Conservation (phyloP, 1,284 basidiomycete genomes). For the Rhodotorula sp. region DNA sequence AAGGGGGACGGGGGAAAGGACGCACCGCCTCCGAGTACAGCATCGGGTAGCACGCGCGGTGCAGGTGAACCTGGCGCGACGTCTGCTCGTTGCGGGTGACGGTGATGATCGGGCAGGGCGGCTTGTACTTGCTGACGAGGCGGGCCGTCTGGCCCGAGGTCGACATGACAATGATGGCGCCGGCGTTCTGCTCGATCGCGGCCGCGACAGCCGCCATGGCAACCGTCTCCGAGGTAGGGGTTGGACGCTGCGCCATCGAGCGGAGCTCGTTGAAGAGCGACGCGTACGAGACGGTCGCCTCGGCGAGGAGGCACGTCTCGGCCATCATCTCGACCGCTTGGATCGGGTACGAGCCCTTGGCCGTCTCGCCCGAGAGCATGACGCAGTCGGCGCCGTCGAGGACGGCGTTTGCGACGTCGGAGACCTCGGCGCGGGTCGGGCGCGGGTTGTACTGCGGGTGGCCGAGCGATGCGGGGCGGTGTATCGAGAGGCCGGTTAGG, state of each 20-base stretch:
- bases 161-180: slow-evolving; percentile 93
- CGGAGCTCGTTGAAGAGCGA: slow-evolving; percentile 88
- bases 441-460: slow-evolving; percentile 74
- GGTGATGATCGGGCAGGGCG: slow-evolving; percentile 89
- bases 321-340: slow-evolving; percentile 98
- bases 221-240: slow-evolving; percentile 88
- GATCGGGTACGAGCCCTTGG: slow-evolving; percentile 91
- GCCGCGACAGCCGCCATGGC: slow-evolving; percentile 92
- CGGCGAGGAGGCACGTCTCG: slow-evolving; percentile 92
- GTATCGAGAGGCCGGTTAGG: not conserved
- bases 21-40: slow-evolving; percentile 61
- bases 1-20: not conserved
- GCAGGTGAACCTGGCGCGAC: slow-evolving; percentile 92
- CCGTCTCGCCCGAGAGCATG: slow-evolving; percentile 97
- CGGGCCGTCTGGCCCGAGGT: slow-evolving; percentile 96
- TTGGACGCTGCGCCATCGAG: slow-evolving; percentile 75
- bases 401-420: slow-evolving; percentile 96
- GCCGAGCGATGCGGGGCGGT: not conserved
- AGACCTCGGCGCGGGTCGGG: slow-evolving; percentile 94
- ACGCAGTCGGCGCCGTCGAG: slow-evolving; percentile 97
- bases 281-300: slow-evolving; percentile 89
- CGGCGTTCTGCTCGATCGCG: slow-evolving; percentile 88
- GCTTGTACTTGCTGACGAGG: slow-evolving; percentile 95
- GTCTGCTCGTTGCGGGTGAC: slow-evolving; percentile 97
- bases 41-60: slow-evolving; percentile 89